Conservation (phyloP, 1,139 yeast genomes). For the Yamadazyma mexicana region DNA sequence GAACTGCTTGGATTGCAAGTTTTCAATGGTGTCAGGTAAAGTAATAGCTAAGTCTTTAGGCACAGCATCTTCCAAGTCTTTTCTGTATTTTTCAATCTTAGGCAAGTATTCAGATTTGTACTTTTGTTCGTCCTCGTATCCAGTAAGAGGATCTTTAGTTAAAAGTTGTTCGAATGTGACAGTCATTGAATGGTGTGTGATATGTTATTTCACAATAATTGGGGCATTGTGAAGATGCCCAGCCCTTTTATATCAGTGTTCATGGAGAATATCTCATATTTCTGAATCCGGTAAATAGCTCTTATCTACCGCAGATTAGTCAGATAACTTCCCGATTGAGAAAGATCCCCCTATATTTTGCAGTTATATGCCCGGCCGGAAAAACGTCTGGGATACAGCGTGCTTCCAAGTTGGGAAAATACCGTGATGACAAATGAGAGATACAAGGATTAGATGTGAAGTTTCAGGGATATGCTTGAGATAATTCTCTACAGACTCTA, state of each 20-base stretch:
- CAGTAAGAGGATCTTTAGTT: constrained; percentile 10
- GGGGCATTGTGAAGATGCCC: no score
- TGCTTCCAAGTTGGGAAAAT: no score
- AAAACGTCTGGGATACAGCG: no score
- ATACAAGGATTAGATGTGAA: neutral
- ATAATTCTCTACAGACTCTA: no score
- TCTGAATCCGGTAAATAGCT: neutral
- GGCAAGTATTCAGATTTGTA: constrained; percentile 41
- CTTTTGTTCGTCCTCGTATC: constrained; percentile 36
- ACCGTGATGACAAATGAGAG: no score
- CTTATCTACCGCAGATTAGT: neutral
- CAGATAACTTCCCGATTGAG: neutral
- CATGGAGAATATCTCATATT: no score
- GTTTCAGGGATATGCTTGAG: no score
- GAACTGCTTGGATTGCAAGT: constrained; percentile 40
- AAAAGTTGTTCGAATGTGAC: constrained; percentile 17
- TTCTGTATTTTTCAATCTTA: constrained; percentile 47
- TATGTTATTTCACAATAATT: no score
- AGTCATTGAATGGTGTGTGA: no score
- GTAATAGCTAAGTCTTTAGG: constrained; percentile 43
- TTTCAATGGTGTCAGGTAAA: constrained; percentile 40
- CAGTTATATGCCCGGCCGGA: no score
- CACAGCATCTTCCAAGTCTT: constrained; percentile 37
- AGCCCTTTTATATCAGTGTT: neutral
- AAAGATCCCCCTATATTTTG: neutral